A percentile compares a stretch with the other conserved stretches of the same genome.
Conservation (phyloP, 176 grass and related monocot genomes). For the Alloteropsis semialata region DNA sequence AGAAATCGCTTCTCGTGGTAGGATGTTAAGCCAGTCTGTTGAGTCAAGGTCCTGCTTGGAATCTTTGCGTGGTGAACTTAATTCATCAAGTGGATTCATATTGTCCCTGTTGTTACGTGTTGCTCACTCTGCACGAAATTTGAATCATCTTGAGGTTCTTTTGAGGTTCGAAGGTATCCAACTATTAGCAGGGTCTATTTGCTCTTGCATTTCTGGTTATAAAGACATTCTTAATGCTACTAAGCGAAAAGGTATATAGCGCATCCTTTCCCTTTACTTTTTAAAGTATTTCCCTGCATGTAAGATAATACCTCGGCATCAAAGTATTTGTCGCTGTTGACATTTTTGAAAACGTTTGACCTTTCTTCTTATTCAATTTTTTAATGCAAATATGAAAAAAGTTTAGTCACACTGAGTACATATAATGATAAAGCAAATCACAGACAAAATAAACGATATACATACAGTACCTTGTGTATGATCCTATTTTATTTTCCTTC, state of each 20-base stretch:
- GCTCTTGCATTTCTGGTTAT: slow-evolving; percentile 70
- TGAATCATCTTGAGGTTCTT: slow-evolving; percentile 79
- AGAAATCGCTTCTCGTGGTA: slow-evolving; percentile 79
- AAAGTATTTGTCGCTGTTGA: too few relatives aligned
- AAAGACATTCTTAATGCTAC: slow-evolving; percentile 57
- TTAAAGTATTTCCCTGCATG: background rate
- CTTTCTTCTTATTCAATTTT: too few relatives aligned
- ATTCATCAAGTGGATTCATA: slow-evolving; percentile 94
- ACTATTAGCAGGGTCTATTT: slow-evolving; percentile 80
- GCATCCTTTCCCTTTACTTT: background rate
- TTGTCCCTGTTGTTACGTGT: slow-evolving; percentile 69
- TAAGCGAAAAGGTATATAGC: slow-evolving; percentile 70
- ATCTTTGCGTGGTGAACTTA: slow-evolving; percentile 66
- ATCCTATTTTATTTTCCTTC: background rate
- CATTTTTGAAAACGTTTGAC: too few relatives aligned
- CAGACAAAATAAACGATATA: too few relatives aligned
- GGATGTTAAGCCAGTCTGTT: slow-evolving; percentile 40
- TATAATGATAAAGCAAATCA: too few relatives aligned
- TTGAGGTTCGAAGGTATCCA: slow-evolving; percentile 79
- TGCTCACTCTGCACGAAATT: slow-evolving; percentile 70
- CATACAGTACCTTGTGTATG: background rate
- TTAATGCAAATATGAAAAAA: too few relatives aligned
- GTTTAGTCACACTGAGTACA: too few relatives aligned
- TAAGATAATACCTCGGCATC: too few relatives aligned
- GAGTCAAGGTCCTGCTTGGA: slow-evolving; percentile 56